Conservation (phyloP, 345 rosid species). For the Bruguiera sexangula region DNA sequence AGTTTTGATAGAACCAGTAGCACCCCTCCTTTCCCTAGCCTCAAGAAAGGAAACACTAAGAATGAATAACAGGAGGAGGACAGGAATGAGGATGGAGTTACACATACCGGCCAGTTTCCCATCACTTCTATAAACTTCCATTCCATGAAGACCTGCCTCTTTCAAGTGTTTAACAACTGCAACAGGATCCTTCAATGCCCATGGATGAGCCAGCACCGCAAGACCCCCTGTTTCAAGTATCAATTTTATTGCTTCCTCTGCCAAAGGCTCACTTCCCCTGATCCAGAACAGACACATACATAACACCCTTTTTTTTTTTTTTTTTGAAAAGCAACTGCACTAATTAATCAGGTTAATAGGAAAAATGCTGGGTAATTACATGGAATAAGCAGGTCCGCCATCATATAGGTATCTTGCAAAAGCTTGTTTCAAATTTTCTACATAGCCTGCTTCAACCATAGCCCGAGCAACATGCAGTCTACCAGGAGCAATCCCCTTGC, state of each 20-base stretch:
- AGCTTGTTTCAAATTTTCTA: slow-evolving; percentile 83
- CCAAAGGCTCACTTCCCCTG: slow-evolving; percentile 87
- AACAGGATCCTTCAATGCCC: slow-evolving; percentile 82
- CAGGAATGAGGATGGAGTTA: not conserved
- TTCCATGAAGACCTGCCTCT: slow-evolving; percentile 85
- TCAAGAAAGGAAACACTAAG: not conserved
- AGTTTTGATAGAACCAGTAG: not conserved
- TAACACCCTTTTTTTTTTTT: not conserved
- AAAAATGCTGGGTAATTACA: slow-evolving; percentile 36
- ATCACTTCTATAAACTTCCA: slow-evolving; percentile 86
- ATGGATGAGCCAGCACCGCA: slow-evolving; percentile 98
- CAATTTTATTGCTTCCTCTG: slow-evolving; percentile 71
- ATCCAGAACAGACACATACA: slow-evolving; percentile 10
- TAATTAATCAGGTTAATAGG: not conserved
- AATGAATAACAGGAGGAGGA: not conserved
- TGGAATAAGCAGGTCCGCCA: slow-evolving; percentile 92
- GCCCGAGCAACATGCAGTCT: slow-evolving; percentile 95
- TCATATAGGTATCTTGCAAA: slow-evolving; percentile 76
- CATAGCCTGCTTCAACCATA: slow-evolving; percentile 87
- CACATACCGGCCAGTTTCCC: slow-evolving; percentile 67
- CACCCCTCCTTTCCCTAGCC: not conserved
- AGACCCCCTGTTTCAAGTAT: slow-evolving; percentile 79
- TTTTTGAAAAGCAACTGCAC: slow-evolving; percentile 4
- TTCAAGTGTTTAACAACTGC: slow-evolving; percentile 56
- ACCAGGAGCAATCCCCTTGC: slow-evolving; percentile 91